phyloP scores from a whole-genome alignment of 257 asterid species.

The Echites panduratus region DNA sequence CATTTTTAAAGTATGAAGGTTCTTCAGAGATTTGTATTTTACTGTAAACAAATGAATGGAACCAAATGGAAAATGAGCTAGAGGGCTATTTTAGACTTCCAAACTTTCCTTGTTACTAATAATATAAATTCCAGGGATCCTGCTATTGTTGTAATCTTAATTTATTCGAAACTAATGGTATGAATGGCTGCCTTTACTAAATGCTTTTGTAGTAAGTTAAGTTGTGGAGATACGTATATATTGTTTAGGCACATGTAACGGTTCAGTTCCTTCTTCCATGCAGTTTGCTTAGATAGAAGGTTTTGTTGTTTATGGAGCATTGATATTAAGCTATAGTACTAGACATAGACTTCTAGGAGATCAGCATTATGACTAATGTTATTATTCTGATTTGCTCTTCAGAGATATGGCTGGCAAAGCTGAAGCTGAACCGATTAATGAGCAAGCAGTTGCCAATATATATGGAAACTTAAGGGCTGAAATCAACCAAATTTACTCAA shows the following conservation, averaged over 20 bases:
- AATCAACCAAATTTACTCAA: constrained; percentile 79
- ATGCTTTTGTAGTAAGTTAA: neutral
- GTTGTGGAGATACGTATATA: neutral
- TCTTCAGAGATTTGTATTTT: neutral
- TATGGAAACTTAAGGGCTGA: constrained; percentile 75
- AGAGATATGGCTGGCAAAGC: constrained; percentile 53
- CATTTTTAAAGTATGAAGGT: neutral
- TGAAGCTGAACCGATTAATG: constrained; percentile 71
- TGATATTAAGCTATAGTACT: no score
- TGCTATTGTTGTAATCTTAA: neutral
- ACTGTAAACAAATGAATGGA: neutral
- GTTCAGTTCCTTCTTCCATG: neutral
- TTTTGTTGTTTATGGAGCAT: neutral
- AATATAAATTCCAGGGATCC: neutral
- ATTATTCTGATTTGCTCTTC: neutral
- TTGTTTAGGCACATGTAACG: no score
- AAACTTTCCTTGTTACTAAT: neutral
- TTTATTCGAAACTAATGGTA: neutral
- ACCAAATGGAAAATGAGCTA: neutral
- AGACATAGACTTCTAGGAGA: no score
- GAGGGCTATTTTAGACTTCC: neutral
- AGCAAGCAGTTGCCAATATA: constrained; percentile 85
- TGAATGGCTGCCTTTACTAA: neutral
- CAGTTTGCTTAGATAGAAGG: neutral
- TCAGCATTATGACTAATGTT: no score